These are phyloP conservation scores for Schizophyllum amplum DNA, from an alignment of 1,284 basidiomycete species.

Conservation along the genomic window DNA sequence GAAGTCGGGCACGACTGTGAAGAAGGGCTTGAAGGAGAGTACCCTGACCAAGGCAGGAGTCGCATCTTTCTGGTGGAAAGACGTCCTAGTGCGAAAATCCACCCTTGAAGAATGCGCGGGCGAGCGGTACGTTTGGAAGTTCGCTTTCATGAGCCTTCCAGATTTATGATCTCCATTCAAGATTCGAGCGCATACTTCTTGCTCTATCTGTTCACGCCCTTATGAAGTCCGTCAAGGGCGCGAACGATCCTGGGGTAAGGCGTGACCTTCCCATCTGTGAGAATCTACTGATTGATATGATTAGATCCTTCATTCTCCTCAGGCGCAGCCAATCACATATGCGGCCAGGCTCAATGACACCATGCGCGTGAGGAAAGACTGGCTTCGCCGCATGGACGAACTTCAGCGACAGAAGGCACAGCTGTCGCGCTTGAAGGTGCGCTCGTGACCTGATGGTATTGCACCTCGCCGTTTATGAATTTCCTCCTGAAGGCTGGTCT, in stretches of 20 bases:
- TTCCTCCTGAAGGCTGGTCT: not conserved
- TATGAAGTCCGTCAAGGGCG: slow-evolving; percentile 16
- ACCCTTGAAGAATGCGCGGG: slow-evolving; percentile 44
- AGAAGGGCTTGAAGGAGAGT: slow-evolving; percentile 1
- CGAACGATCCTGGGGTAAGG: slow-evolving; percentile 18
- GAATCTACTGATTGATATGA: not conserved
- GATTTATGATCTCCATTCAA: too few species aligned
- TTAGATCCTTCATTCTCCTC: not conserved
- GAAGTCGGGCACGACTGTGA: slow-evolving; percentile 6
- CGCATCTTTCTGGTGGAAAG: slow-evolving; percentile 42
- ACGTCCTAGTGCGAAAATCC: slow-evolving; percentile 44
- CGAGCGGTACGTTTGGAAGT: slow-evolving; percentile 31
- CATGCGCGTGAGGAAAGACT: not conserved
- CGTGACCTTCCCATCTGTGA: slow-evolving; percentile 2
- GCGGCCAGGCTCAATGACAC: not conserved
- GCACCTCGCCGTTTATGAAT: not conserved
- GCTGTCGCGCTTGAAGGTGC: not conserved
- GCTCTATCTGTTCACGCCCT: slow-evolving; percentile 44
- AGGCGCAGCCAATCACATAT: not conserved
- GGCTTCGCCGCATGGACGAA: not conserved
- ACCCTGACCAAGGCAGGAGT: slow-evolving; percentile 8
- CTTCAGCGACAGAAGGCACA: not conserved
- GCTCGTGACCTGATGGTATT: not conserved
- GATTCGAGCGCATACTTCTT: slow-evolving; percentile 41
- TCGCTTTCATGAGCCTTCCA: not conserved